Evolutionary conservation across 495 filamentous ascomycete species (phyloP).

Genomic region (Penicillium ochrochloron): DNA sequence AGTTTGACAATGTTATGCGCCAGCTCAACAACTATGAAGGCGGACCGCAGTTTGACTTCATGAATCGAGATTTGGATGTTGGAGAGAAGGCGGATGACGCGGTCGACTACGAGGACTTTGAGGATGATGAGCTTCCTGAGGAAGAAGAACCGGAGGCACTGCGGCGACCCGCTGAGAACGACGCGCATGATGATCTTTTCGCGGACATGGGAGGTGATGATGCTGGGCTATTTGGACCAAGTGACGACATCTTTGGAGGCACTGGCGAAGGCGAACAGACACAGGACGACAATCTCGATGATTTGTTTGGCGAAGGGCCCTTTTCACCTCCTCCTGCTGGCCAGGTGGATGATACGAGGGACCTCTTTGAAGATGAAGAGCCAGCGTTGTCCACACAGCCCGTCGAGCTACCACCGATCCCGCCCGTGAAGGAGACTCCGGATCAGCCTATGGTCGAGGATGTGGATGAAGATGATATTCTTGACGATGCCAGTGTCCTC

Average conservation of each 20-base stretch:
- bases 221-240: slow-evolving; percentile 52
- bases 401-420: slow-evolving; percentile 30
- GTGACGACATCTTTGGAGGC: slow-evolving; percentile 51
- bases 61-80: slow-evolving; percentile 57
- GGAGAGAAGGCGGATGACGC: slow-evolving; percentile 81
- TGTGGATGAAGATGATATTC: slow-evolving; percentile 46
- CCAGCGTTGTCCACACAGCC: slow-evolving; percentile 33
- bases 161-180: slow-evolving; percentile 19
- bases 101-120: slow-evolving; percentile 86
- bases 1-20: slow-evolving; percentile 57
- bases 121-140: slow-evolving; percentile 71
- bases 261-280: slow-evolving; percentile 36
- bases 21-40: slow-evolving; percentile 50
- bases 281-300: slow-evolving; percentile 52
- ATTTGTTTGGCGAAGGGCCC: slow-evolving; percentile 59
- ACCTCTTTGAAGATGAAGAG: slow-evolving; percentile 46
- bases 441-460: slow-evolving; percentile 35
- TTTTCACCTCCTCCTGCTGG: slow-evolving; percentile 43
- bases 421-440: slow-evolving; percentile 31
- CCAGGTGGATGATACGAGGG: slow-evolving; percentile 45
- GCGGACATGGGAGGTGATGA: slow-evolving; percentile 46
- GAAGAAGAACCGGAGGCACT: slow-evolving; percentile 55
- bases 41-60: slow-evolving; percentile 48
- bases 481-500: slow-evolving; percentile 34
- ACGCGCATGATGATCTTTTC: slow-evolving; percentile 29